These are phyloP conservation scores for Aspergillus amoenus DNA, from an alignment of 2,329 filamentous ascomycete species.

Conservation along the genomic window DNA sequence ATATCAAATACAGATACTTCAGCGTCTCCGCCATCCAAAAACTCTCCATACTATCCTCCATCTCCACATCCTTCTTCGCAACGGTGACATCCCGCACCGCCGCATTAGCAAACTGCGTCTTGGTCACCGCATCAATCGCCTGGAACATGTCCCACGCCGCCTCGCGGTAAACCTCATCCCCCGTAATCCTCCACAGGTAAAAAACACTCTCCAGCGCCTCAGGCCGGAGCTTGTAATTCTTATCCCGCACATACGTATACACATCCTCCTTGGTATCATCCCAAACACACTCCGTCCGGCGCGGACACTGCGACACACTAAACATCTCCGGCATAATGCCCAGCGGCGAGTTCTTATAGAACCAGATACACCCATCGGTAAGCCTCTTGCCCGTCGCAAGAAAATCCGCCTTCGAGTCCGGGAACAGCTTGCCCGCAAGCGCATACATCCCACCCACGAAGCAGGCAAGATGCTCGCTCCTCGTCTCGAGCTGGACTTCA, in stretches of 20 bases:
- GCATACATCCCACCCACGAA: conserved; percentile 56
- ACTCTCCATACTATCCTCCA: conserved; percentile 34
- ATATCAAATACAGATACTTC: conserved; percentile 39
- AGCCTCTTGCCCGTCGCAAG: conserved; percentile 48
- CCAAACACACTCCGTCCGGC: conserved; percentile 40
- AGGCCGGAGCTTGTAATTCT: conserved; percentile 27
- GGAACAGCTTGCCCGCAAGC: conserved; percentile 51
- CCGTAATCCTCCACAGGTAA: conserved; percentile 56
- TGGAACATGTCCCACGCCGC: conserved; percentile 47
- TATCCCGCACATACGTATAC: conserved; percentile 5
- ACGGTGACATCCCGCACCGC: conserved; percentile 37
- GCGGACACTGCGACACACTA: conserved; percentile 48
- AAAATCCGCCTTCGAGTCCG: conserved; percentile 43
- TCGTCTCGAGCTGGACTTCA: not conserved
- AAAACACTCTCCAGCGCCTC: conserved; percentile 60
- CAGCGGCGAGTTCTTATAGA: conserved; percentile 51
- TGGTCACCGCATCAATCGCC: conserved; percentile 36
- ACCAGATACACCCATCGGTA: conserved; percentile 58
- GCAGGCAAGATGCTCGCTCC: conserved; percentile 32
- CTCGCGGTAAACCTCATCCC: conserved; percentile 45
- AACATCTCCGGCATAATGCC: conserved; percentile 61
- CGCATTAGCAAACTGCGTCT: conserved; percentile 38
- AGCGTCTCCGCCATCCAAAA: conserved; percentile 40
- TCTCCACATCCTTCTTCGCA: conserved; percentile 5
- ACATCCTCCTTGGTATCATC: not conserved